Evolutionary conservation across 768 basidiomycete species (phyloP).

Genomic region (Boletus reticuloceps): DNA sequence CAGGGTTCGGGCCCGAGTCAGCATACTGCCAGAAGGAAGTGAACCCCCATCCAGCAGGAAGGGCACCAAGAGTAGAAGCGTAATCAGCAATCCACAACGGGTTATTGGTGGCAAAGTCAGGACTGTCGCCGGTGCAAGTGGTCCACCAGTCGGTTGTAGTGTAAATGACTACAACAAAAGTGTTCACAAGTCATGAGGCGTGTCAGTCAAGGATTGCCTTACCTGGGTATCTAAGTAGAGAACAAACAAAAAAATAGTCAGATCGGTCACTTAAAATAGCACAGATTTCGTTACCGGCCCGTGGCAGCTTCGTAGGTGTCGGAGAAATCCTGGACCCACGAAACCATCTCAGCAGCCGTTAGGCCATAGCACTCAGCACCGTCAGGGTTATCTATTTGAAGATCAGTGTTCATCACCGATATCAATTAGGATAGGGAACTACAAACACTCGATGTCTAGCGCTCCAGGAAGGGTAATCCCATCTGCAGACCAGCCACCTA

Average conservation of each 20-base stretch:
- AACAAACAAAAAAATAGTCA: background rate
- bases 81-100: constrained; percentile 64
- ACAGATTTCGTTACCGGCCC: constrained; percentile 36
- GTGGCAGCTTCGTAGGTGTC: constrained; percentile 51
- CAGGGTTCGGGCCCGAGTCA: constrained; percentile 52
- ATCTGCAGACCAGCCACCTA: constrained; percentile 53
- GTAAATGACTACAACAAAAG: constrained; percentile 46
- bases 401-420: background rate
- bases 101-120: constrained; percentile 46
- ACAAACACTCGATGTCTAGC: constrained; percentile 60
- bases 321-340: constrained; percentile 63
- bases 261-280: background rate
- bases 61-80: constrained; percentile 45
- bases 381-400: constrained; percentile 45
- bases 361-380: constrained; percentile 55
- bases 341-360: constrained; percentile 53
- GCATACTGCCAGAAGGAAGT: constrained; percentile 63
- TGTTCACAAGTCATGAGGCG: background rate
- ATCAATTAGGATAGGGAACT: background rate
- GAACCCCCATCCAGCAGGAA: constrained; percentile 59
- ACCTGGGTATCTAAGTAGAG: constrained; percentile 40
- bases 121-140: constrained; percentile 60
- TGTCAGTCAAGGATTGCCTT: constrained; percentile 3
- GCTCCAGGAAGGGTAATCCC: constrained; percentile 63
- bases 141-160: constrained; percentile 69